Percentiles rank a stretch among this genome's conserved stretches.
Evolutionary conservation across 768 basidiomycete genomes (phyloP).

Genomic region (Cystobasidium ongulense): DNA sequence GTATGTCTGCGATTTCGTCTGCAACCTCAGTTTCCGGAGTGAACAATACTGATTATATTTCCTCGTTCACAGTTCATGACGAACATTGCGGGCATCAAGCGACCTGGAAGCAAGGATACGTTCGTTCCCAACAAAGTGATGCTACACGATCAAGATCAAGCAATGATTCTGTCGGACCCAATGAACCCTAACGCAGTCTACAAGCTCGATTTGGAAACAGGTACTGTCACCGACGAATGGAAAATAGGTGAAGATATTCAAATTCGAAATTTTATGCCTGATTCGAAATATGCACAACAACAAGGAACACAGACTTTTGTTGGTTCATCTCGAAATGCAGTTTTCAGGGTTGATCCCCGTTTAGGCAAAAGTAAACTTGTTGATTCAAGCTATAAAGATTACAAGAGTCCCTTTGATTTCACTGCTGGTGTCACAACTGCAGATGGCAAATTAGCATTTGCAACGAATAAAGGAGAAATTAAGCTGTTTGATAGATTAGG

Average conservation of each 20-base stretch:
- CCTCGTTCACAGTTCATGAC: slow-evolving; percentile 62
- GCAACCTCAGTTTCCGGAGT: slow-evolving; percentile 48
- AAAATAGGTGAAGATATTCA: slow-evolving; percentile 83
- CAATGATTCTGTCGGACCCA: slow-evolving; percentile 88
- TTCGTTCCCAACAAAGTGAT: slow-evolving; percentile 70
- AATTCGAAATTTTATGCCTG: slow-evolving; percentile 82
- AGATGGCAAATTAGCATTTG: slow-evolving; percentile 77
- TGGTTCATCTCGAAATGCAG: slow-evolving; percentile 82
- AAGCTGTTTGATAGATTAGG: slow-evolving; percentile 89
- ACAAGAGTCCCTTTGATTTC: slow-evolving; percentile 88
- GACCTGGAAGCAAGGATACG: slow-evolving; percentile 63
- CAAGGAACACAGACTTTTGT: slow-evolving; percentile 86
- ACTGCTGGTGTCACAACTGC: slow-evolving; percentile 84
- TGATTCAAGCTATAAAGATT: slow-evolving; percentile 90
- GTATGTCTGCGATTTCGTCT: not conserved
- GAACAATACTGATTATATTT: slow-evolving; percentile 82
- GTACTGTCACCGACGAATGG: slow-evolving; percentile 97
- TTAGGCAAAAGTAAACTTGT: slow-evolving; percentile 86
- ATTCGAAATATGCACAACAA: slow-evolving; percentile 88
- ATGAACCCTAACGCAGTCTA: slow-evolving; percentile 70
- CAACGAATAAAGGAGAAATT: slow-evolving; percentile 93
- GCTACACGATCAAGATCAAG: slow-evolving; percentile 57
- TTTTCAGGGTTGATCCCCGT: slow-evolving; percentile 97
- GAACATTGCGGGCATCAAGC: slow-evolving; percentile 73
- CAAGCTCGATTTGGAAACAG: slow-evolving; percentile 81